Percentiles rank a stretch among this genome's conserved stretches.
Conservation (phyloP, 495 filamentous ascomycete genomes). For the Parathielavia appendiculata region DNA sequence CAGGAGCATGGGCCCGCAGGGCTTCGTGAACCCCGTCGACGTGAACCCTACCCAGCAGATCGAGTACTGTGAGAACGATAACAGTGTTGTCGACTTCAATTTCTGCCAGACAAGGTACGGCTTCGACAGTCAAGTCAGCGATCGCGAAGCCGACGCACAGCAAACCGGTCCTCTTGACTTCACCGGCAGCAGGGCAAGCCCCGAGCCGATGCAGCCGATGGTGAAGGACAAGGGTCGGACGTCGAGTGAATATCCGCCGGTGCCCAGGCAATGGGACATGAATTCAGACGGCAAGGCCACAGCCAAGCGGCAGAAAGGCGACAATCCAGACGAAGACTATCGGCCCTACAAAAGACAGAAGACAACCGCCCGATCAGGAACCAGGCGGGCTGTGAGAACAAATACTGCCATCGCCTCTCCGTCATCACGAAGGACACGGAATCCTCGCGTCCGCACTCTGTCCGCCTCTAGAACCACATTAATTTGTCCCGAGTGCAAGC, state of each 20-base stretch:
- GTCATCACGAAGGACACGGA: neutral
- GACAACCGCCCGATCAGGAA: slow-evolving; percentile 8
- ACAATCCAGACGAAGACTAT: slow-evolving; percentile 20
- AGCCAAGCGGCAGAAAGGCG: slow-evolving; percentile 26
- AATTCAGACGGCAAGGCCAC: neutral
- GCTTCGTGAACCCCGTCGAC: slow-evolving; percentile 37
- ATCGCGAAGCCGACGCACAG: slow-evolving; percentile 13
- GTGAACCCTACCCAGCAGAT: slow-evolving; percentile 35
- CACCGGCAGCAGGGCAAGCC: slow-evolving; percentile 18
- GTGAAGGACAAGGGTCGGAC: slow-evolving; percentile 35
- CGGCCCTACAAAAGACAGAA: slow-evolving; percentile 23
- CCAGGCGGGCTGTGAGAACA: neutral
- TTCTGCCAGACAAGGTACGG: slow-evolving; percentile 10
- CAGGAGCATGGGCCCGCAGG: slow-evolving; percentile 24
- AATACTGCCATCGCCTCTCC: neutral
- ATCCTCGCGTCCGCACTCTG: neutral
- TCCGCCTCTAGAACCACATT: neutral
- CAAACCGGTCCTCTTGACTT: slow-evolving; percentile 6
- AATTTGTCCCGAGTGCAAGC: slow-evolving; percentile 22
- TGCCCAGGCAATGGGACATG: slow-evolving; percentile 5
- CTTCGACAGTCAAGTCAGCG: slow-evolving; percentile 22
- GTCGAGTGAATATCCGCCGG: slow-evolving; percentile 18
- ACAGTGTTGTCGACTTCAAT: slow-evolving; percentile 16
- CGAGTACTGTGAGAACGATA: slow-evolving; percentile 32
- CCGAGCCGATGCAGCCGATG: slow-evolving; percentile 18